Conservation (phyloP, 192 early-diverging fungal genomes). For the Coemansia sp. region DNA sequence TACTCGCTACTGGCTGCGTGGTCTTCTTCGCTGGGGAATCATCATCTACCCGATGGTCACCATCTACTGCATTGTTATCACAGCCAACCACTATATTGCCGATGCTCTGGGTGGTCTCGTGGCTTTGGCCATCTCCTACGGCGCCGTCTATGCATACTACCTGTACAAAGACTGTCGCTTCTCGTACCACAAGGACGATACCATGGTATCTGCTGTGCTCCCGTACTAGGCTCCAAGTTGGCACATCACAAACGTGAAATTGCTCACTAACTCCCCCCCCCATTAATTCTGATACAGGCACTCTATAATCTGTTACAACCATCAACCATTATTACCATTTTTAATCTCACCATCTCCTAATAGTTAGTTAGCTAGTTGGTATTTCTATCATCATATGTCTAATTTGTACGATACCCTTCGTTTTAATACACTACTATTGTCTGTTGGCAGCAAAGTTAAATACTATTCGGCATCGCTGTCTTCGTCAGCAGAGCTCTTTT, state of each 20-base stretch:
- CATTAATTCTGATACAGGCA: slow-evolving; percentile 1
- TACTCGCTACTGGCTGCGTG: slow-evolving; percentile 42
- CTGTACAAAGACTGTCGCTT: slow-evolving; percentile 25
- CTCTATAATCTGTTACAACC: slow-evolving; percentile 5
- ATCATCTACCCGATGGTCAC: slow-evolving; percentile 49
- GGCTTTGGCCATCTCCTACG: slow-evolving; percentile 50
- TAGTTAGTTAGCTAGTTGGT: neutral
- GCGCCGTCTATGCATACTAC: slow-evolving; percentile 39
- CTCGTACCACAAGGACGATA: slow-evolving; percentile 15
- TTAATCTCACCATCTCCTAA: slow-evolving; percentile 6
- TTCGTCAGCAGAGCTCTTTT: neutral
- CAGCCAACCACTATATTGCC: slow-evolving; percentile 52
- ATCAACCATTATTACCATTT: neutral
- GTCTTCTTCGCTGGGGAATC: slow-evolving; percentile 45
- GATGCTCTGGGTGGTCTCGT: slow-evolving; percentile 49
- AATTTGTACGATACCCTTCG: slow-evolving; percentile 19
- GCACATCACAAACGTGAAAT: no score
- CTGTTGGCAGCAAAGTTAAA: no score
- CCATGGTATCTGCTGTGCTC: slow-evolving; percentile 12
- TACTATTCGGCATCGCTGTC: no score
- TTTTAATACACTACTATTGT: slow-evolving; percentile 3
- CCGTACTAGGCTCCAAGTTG: slow-evolving; percentile 16
- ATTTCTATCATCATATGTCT: neutral
- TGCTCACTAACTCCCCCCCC: neutral
- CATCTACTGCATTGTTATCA: slow-evolving; percentile 54